phyloP scores from a whole-genome alignment of 768 basidiomycete genomes.

The Serendipita indica region DNA sequence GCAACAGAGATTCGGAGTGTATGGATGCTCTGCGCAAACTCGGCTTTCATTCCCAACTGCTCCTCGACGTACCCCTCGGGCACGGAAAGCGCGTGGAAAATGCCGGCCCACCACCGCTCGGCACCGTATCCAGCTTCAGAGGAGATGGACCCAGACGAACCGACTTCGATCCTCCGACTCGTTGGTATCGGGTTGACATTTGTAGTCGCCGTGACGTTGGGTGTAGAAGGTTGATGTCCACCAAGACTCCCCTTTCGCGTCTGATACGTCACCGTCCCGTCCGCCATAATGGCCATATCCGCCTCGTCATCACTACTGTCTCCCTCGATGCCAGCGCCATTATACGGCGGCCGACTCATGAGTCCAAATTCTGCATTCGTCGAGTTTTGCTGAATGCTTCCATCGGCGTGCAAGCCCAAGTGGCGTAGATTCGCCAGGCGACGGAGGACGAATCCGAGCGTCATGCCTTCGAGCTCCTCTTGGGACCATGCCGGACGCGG shows the following conservation, averaged over 20 bases:
- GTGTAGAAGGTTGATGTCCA: neutral
- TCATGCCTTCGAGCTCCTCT: neutral
- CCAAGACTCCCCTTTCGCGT: neutral
- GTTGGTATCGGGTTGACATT: neutral
- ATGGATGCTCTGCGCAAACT: neutral
- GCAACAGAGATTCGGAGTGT: neutral
- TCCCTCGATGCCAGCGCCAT: neutral
- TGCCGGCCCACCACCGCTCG: neutral
- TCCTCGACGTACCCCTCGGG: neutral
- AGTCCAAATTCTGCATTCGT: slow-evolving; percentile 1
- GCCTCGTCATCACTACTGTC: slow-evolving; percentile 6
- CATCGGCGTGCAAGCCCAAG: slow-evolving; percentile 7
- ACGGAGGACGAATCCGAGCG: neutral
- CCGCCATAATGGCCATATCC: neutral
- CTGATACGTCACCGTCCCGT: neutral
- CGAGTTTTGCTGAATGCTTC: neutral
- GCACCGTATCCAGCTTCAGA: neutral
- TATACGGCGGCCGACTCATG: neutral
- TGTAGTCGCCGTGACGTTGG: neutral
- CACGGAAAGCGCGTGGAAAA: neutral
- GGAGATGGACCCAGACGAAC: neutral
- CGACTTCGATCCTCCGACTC: no score
- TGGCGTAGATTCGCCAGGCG: neutral
- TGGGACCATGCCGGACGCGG: slow-evolving; percentile 1
- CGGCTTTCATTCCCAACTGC: no score